Evolutionary conservation across 257 asterid genomes (phyloP), one percentile per base, ranked within the genome.

Genomic region (Solanum stenotomum): DNA sequence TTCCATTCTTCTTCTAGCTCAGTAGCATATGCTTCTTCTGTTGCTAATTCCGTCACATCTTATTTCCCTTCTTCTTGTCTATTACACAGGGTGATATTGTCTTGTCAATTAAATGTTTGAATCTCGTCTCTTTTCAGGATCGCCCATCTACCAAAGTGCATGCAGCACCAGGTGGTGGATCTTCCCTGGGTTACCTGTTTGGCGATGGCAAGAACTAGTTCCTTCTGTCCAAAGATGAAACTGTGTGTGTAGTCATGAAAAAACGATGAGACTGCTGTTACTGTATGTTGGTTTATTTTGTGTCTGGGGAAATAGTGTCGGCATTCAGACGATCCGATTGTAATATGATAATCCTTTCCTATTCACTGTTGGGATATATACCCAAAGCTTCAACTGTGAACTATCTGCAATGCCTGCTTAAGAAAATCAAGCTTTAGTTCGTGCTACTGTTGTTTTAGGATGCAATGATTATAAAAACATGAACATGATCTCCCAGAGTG

Each of bases 121-220:
- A 40, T 46, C 33, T 68, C 12, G 44, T 88, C 25, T 49, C 44
- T 52, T 84, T 44, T n/a, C 90, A 88, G 90, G 90, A 88, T 85
- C 90, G 88, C 40, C 90, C 90, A 11, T 88, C 90, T 37, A 88
- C 90, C 59, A 88, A 88, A 85, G 87, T 88, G 59, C 90, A 88
- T 72, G 88, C 90, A 5, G 88, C 88, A 22, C 90, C 90, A 13
- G 90, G 90, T 59, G 90, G 90, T 22, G 90, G 90, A 75, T 88
- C 90, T 88, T 88, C 90, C 29, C 70, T 88, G 23, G 88, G 38
- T 71, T 87, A 87, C 88, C 72, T 87, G 88, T 87, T 87, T 87
- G 85, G 88, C 18, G 88, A 79, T 46, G 56, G 85, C 49, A 71
- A 76, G 46, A 86, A 86, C 71, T 86, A 71, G 29, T 18, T 22